Percentiles rank a stretch among this genome's conserved stretches.
Evolutionary conservation across 139 green algal genomes (phyloP).

Genomic region (Chlamydomonas asymmetrica): DNA sequence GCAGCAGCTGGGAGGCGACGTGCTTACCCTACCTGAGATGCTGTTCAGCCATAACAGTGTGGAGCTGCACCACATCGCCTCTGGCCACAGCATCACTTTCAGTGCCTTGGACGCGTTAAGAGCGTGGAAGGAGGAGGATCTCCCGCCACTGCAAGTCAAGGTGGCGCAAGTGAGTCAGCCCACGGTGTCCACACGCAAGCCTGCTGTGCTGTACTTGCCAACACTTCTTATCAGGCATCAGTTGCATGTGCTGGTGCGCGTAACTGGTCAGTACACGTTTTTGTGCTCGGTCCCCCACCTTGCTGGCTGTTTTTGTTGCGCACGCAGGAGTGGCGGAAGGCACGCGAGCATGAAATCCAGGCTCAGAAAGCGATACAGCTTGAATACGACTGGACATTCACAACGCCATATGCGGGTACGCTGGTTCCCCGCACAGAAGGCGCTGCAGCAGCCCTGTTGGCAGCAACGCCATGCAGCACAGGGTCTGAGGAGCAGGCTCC

Average conservation of each 20-base stretch:
- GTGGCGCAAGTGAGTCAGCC: conserved; percentile 34
- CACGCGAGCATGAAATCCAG: conserved; percentile 64
- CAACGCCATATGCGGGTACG: conserved; percentile 72
- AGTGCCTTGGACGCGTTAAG: conserved; percentile 72
- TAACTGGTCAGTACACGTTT: neutral
- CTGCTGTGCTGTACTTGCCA: neutral
- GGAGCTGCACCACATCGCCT: conserved; percentile 63
- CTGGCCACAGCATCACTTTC: conserved; percentile 63
- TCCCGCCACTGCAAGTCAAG: conserved; percentile 64
- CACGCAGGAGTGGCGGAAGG: conserved; percentile 57
- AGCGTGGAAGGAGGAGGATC: conserved; percentile 61
- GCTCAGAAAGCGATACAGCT: conserved; percentile 59
- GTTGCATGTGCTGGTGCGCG: neutral
- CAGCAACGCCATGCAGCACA: neutral
- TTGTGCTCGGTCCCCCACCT: neutral
- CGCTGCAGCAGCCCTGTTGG: neutral
- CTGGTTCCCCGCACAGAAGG: conserved; percentile 17
- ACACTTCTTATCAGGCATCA: neutral
- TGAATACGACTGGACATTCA: conserved; percentile 93
- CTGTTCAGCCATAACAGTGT: conserved; percentile 70
- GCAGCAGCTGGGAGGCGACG: conserved; percentile 7
- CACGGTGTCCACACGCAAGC: neutral
- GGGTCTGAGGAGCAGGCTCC: no score
- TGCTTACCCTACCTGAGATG: conserved; percentile 78
- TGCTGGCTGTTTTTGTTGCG: neutral